Conservation (phyloP, 768 basidiomycete genomes). For the Megacollybia marginata region DNA sequence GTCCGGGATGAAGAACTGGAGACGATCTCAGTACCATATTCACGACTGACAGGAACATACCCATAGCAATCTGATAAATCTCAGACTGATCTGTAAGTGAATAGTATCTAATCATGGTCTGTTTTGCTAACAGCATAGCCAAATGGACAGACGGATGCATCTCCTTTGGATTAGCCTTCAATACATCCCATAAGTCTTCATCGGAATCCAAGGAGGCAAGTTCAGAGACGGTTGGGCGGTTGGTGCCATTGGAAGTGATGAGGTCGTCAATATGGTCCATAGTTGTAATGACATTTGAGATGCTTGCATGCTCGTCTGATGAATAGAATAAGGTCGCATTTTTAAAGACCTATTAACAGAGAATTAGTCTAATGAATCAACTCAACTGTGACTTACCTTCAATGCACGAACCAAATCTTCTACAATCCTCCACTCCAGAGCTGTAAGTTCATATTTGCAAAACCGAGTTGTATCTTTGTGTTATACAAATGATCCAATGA, state of each 20-base stretch:
- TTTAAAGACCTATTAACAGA: conserved; percentile 12
- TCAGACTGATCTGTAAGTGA: conserved; percentile 11
- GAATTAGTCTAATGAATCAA: not conserved
- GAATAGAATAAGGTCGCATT: conserved; percentile 9
- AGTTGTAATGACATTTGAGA: not conserved
- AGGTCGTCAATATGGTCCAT: conserved; percentile 1
- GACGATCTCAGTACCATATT: not conserved
- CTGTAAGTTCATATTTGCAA: conserved; percentile 7
- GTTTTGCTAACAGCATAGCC: conserved; percentile 9
- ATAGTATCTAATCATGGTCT: conserved; percentile 16
- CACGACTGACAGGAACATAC: conserved; percentile 6
- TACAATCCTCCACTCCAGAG: conserved; percentile 15
- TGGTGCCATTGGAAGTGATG: not conserved
- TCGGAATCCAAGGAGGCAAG: too few species aligned
- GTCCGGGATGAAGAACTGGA: conserved; percentile 18
- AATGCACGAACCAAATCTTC: conserved; percentile 11
- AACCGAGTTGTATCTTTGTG: conserved; percentile 5
- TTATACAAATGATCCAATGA: conserved; percentile 11
- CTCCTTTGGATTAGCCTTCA: not conserved
- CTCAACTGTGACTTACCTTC: conserved; percentile 4
- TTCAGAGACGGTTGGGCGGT: too few species aligned
- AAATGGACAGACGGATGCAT: conserved; percentile 3
- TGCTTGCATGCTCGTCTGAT: not conserved
- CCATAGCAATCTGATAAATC: conserved; percentile 16
- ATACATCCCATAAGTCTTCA: too few species aligned